Evolutionary conservation across 2,329 filamentous ascomycete species (phyloP).

Genomic region (Neofusicoccum kwambonambiense): DNA sequence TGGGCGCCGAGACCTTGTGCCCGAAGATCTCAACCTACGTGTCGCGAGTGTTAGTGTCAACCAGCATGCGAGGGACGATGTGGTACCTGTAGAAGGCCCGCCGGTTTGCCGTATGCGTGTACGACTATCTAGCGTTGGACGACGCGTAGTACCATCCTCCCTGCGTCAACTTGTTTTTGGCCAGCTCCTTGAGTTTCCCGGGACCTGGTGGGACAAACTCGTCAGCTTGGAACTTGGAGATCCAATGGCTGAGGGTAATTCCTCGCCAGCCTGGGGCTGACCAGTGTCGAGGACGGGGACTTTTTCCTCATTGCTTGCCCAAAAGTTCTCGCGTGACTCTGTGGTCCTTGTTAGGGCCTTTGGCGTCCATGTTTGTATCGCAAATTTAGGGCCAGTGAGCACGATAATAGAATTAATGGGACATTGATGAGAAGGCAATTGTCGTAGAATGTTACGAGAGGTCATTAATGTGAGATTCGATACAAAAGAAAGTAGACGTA

Average conservation of each 20-base stretch:
- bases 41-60: constrained; percentile 61
- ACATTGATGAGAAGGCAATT: background rate
- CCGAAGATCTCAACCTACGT: constrained; percentile 60
- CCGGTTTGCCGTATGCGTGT: constrained; percentile 57
- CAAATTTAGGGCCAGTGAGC: background rate
- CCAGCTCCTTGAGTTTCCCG: constrained; percentile 57
- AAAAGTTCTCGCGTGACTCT: constrained; percentile 56
- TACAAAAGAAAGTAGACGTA: background rate
- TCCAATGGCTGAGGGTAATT: too few species aligned
- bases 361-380: constrained; percentile 44
- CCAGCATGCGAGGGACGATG: constrained; percentile 61
- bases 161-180: constrained; percentile 56
- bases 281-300: constrained; percentile 54
- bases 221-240: background rate
- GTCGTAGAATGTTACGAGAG: too few species aligned
- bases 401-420: background rate
- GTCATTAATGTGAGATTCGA: background rate
- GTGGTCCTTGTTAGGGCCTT: constrained; percentile 51
- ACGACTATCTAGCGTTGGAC: constrained; percentile 56
- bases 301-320: constrained; percentile 52
- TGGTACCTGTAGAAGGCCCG: constrained; percentile 64
- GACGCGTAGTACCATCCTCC: constrained; percentile 61
- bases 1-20: constrained; percentile 58
- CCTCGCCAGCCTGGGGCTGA: constrained; percentile 20
- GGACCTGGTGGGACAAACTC: constrained; percentile 43